Conservation (phyloP, 2,329 filamentous ascomycete species). For the Scleromitrula shiraiana region DNA sequence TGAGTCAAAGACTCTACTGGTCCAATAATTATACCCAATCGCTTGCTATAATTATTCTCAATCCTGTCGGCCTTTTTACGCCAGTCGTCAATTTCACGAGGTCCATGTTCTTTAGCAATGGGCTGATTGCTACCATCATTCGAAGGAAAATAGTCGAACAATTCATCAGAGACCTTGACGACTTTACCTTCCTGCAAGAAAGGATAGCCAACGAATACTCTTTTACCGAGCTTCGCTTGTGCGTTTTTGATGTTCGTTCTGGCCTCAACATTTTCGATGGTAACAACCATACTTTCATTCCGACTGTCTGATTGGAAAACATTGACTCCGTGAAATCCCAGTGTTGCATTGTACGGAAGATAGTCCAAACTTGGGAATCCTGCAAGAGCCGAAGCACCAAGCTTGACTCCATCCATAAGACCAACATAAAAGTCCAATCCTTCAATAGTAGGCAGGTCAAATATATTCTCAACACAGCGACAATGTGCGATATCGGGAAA, state of each 20-base stretch:
- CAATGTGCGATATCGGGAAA: conserved; percentile 86
- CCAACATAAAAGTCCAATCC: conserved; percentile 80
- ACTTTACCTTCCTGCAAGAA: conserved; percentile 94
- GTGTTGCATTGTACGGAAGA: conserved; percentile 69
- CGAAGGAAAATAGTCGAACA: conserved; percentile 77
- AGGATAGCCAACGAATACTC: conserved; percentile 87
- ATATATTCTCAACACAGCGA: conserved; percentile 91
- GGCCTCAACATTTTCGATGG: conserved; percentile 64
- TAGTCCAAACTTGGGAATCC: conserved; percentile 90
- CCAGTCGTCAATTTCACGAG: conserved; percentile 73
- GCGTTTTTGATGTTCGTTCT: conserved; percentile 65
- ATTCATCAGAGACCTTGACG: conserved; percentile 79
- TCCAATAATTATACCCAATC: conserved; percentile 80
- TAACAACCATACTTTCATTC: conserved; percentile 94
- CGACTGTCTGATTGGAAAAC: conserved; percentile 94
- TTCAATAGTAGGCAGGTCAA: conserved; percentile 87
- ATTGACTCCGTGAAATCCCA: conserved; percentile 83
- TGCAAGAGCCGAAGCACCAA: conserved; percentile 76
- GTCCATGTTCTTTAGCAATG: conserved; percentile 61
- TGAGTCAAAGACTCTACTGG: conserved; percentile 82
- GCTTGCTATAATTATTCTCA: conserved; percentile 82
- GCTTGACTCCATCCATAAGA: conserved; percentile 72
- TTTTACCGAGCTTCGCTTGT: conserved; percentile 72
- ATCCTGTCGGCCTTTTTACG: conserved; percentile 75
- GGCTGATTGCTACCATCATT: conserved; percentile 54